Evolutionary conservation across 345 rosid genomes (phyloP).

Genomic region (Toxicodendron radicans): DNA sequence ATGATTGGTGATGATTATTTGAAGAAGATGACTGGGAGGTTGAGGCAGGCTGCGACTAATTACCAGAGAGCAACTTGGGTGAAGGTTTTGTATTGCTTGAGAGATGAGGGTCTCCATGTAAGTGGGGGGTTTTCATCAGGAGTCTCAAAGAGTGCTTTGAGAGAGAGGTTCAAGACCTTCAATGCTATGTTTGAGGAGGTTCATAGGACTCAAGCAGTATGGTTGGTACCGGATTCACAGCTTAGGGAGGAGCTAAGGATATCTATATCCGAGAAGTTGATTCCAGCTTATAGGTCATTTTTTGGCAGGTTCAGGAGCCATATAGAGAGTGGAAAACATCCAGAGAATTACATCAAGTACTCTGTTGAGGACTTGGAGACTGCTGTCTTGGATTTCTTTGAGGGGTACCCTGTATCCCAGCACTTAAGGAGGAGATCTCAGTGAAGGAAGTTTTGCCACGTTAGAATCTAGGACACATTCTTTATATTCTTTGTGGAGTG

Average conservation of each 20-base stretch:
- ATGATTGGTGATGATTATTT: conserved; percentile 91
- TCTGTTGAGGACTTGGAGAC: conserved; percentile 83
- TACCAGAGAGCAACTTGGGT: conserved; percentile 94
- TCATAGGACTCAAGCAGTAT: conserved; percentile 73
- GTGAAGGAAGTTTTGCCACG: conserved; percentile 46
- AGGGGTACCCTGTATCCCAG: conserved; percentile 75
- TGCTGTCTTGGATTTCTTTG: conserved; percentile 89
- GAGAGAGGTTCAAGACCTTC: conserved; percentile 90
- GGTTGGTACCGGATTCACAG: conserved; percentile 83
- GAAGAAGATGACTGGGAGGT: conserved; percentile 67
- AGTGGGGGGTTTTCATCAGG: conserved; percentile 89
- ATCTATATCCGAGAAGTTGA: conserved; percentile 73
- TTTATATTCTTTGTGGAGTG: conserved; percentile 58
- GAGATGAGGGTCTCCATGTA: conserved; percentile 90
- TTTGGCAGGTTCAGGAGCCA: conserved; percentile 88
- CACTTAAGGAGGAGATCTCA: conserved; percentile 79
- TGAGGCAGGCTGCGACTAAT: conserved; percentile 72
- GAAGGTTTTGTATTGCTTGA: conserved; percentile 67
- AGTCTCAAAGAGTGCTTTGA: conserved; percentile 70
- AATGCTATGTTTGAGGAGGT: conserved; percentile 92
- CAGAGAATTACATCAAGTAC: conserved; percentile 89
- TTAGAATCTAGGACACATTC: conserved; percentile 54
- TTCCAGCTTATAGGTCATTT: conserved; percentile 94
- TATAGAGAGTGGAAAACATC: conserved; percentile 92
- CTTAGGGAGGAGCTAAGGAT: conserved; percentile 90